Percentiles rank a stretch among this genome's conserved stretches.
phyloP scores from a whole-genome alignment of 148 eudicot genomes.

The Chenopodium album region DNA sequence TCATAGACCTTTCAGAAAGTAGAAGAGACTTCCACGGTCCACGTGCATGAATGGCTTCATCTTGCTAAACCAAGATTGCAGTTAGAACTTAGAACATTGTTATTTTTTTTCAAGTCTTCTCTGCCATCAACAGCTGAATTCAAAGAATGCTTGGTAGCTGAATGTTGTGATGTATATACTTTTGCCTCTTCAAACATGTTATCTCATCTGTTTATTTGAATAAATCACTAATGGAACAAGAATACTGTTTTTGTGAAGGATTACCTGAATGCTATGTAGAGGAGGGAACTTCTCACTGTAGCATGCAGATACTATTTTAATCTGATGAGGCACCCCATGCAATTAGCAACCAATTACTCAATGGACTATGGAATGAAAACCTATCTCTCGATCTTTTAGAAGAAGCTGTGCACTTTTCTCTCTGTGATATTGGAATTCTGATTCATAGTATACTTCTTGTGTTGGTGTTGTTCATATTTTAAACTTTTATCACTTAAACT shows the following conservation, averaged over 20 bases:
- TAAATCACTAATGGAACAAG: background rate
- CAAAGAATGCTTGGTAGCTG: background rate
- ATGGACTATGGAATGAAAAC: background rate
- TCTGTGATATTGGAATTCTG: background rate
- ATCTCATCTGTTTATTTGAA: slow-evolving; percentile 2
- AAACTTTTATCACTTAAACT: background rate
- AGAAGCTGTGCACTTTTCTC: background rate
- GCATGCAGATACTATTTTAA: background rate
- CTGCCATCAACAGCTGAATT: background rate
- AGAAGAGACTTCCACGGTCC: background rate
- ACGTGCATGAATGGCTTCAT: background rate
- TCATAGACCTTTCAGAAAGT: background rate
- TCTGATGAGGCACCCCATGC: background rate
- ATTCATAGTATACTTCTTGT: background rate
- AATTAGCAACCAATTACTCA: background rate
- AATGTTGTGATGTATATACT: background rate
- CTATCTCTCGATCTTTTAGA: background rate
- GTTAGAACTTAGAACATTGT: background rate
- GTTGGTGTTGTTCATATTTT: background rate
- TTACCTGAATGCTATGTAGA: background rate
- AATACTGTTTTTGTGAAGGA: background rate
- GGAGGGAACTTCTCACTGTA: background rate
- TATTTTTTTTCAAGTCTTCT: background rate
- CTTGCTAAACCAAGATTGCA: background rate
- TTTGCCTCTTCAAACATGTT: background rate